Evolutionary conservation across 139 green algal species (phyloP).

Genomic region (Coelastrella sp.): DNA sequence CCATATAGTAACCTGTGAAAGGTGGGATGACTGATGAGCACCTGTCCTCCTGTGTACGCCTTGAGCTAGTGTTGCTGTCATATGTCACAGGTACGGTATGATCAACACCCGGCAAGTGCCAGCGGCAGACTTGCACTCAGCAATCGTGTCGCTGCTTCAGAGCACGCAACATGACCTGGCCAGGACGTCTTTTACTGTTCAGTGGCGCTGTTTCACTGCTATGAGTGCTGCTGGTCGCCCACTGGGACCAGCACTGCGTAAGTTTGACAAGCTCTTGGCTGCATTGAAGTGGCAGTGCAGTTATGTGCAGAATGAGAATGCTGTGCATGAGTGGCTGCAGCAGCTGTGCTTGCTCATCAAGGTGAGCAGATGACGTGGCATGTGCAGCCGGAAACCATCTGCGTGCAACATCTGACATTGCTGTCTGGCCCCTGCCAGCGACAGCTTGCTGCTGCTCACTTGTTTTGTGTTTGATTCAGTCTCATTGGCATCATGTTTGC

Average conservation of each 20-base stretch:
- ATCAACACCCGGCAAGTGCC: conserved; percentile 41
- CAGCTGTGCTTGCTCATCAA: neutral
- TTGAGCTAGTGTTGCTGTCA: conserved; percentile 20
- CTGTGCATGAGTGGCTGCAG: conserved; percentile 16
- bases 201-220: conserved; percentile 75
- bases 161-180: conserved; percentile 48
- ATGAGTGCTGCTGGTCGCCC: conserved; percentile 30
- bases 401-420: neutral
- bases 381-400: neutral
- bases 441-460: neutral
- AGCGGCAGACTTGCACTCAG: conserved; percentile 10
- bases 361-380: neutral
- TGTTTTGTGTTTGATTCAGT: no score
- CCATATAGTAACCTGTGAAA: no score
- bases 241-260: conserved; percentile 58
- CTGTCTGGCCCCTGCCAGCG: neutral
- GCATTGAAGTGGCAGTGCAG: conserved; percentile 55
- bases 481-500: no score
- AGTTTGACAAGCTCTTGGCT: conserved; percentile 65
- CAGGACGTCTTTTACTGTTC: conserved; percentile 59
- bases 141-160: conserved; percentile 47
- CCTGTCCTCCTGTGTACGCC: no score
- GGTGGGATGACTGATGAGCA: no score
- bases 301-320: neutral
- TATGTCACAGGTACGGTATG: conserved; percentile 43